These are phyloP conservation scores for Hyphopichia burtonii DNA, from an alignment of 1,139 yeast genomes.

Conservation along the genomic window DNA sequence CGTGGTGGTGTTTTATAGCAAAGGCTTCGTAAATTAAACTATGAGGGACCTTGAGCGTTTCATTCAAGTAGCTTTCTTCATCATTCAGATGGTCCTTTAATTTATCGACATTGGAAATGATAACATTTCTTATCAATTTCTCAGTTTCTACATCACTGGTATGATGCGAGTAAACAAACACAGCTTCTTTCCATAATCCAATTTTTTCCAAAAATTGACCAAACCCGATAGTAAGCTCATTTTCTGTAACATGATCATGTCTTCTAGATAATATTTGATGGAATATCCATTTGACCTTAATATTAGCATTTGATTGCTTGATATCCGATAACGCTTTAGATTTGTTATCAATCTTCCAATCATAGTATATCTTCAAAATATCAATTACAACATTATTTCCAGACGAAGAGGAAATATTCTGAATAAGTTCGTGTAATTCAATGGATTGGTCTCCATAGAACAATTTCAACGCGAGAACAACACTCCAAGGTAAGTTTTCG, in stretches of 20 bases:
- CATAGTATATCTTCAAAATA: conserved; percentile 21
- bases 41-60: conserved; percentile 45
- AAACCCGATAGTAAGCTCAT: conserved; percentile 47
- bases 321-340: conserved; percentile 9
- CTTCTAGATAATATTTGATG: conserved; percentile 36
- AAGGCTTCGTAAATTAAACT: conserved; percentile 50
- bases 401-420: conserved; percentile 13
- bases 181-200: conserved; percentile 58
- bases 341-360: conserved; percentile 6
- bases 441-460: conserved; percentile 58
- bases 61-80: conserved; percentile 33
- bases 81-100: conserved; percentile 26
- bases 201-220: conserved; percentile 51
- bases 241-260: conserved; percentile 18
- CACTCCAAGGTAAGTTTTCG: conserved; percentile 63
- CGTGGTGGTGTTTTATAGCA: conserved; percentile 40
- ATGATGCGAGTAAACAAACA: conserved; percentile 60
- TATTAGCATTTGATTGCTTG: conserved; percentile 17
- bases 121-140: conserved; percentile 38
- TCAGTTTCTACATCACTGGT: conserved; percentile 41
- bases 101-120: conserved; percentile 47
- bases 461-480: conserved; percentile 55
- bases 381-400: conserved; percentile 17
- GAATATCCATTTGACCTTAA: conserved; percentile 55
- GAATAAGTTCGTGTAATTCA: conserved; percentile 40